A percentile compares a stretch with the other conserved stretches of the same genome.
Conservation (phyloP, 202 grass and related monocot genomes). For the Setaria italica region DNA sequence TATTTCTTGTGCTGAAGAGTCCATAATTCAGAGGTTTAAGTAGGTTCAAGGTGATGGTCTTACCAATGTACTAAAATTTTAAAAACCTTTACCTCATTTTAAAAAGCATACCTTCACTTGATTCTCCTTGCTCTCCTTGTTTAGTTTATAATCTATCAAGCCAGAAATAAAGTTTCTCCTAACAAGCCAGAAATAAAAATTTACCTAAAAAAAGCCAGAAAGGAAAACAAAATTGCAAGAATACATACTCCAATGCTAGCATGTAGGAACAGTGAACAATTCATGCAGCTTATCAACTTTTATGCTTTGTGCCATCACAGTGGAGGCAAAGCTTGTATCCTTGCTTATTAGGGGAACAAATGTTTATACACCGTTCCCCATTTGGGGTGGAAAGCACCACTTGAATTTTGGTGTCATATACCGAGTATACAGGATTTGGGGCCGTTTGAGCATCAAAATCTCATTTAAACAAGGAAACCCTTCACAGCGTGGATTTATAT, state of each 20-base stretch:
- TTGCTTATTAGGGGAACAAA: slow-evolving; percentile 4
- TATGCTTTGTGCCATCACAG: slow-evolving; percentile 1
- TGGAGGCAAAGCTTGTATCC: slow-evolving; percentile 3
- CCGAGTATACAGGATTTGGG: not conserved
- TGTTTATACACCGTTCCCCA: not conserved
- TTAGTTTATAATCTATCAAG: slow-evolving; percentile 2
- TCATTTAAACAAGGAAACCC: not conserved
- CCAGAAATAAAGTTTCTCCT: not conserved
- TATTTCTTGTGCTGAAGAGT: slow-evolving; percentile 16
- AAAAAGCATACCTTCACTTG: not conserved
- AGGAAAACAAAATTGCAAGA: slow-evolving; percentile 9
- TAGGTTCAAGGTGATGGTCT: not conserved
- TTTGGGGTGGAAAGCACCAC: slow-evolving; percentile 26
- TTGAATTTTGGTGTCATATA: not conserved
- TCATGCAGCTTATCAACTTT: not conserved
- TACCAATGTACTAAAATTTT: not conserved
- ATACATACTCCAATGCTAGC: slow-evolving; percentile 16
- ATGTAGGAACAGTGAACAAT: not conserved
- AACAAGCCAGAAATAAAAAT: not conserved
- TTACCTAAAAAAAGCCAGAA: not conserved
- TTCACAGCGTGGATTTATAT: not conserved
- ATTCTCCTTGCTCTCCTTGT: not conserved
- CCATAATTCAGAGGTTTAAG: not conserved
- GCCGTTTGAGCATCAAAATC: slow-evolving; percentile 2
- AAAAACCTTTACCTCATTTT: not conserved